Evolutionary conservation across 2,329 filamentous ascomycete species (phyloP).

Genomic region (Keithomyces neogunnii): DNA sequence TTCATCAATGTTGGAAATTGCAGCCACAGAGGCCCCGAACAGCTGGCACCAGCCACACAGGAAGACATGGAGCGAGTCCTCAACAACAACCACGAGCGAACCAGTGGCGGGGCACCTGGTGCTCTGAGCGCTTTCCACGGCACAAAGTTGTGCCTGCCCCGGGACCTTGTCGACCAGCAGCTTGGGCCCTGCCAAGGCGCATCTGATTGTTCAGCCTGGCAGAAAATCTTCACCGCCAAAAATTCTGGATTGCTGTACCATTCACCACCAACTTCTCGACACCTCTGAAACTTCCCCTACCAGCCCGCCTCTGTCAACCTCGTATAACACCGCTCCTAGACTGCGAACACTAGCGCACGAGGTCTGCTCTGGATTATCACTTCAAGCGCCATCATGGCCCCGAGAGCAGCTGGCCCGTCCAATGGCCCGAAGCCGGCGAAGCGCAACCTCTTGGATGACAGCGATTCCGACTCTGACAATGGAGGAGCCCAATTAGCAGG

Average conservation of each 20-base stretch:
- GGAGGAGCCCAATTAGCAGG: slow-evolving; percentile 30
- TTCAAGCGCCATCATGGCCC: slow-evolving; percentile 7
- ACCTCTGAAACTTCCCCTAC: not conserved
- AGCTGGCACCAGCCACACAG: too few species aligned
- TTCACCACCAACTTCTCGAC: not conserved
- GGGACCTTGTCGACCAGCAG: not conserved
- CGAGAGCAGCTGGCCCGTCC: slow-evolving; percentile 11
- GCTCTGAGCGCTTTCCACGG: not conserved
- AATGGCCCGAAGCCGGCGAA: slow-evolving; percentile 27
- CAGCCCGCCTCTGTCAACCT: too few species aligned
- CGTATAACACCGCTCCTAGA: too few species aligned
- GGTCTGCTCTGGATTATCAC: not conserved
- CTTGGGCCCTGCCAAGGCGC: slow-evolving; percentile 6
- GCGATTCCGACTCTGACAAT: slow-evolving; percentile 41
- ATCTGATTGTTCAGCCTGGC: not conserved
- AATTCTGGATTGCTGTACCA: slow-evolving; percentile 13
- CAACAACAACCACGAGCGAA: too few species aligned
- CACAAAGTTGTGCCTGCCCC: slow-evolving; percentile 11
- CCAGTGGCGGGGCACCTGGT: not conserved
- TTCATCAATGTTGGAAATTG: too few species aligned
- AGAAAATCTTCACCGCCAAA: slow-evolving; percentile 23
- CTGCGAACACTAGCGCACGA: not conserved
- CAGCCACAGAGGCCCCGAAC: too few species aligned
- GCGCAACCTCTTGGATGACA: slow-evolving; percentile 46
- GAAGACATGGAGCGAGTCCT: too few species aligned